Base-by-base conservation (phyloP, 805 yeast genomes). In the Candida michaelii region DNA sequence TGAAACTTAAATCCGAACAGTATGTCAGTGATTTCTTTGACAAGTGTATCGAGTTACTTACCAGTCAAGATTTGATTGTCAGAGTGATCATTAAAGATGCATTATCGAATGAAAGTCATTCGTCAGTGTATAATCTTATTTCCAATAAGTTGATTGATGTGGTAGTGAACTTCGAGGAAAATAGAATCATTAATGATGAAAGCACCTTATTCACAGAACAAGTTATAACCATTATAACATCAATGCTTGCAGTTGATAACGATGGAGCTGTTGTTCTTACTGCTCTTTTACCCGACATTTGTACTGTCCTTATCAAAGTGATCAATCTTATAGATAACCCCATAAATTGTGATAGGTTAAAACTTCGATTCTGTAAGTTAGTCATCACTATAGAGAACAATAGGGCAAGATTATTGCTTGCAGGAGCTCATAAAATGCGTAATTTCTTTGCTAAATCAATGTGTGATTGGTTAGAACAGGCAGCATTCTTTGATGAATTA, bases 21-120 rank as follows among this genome's bases (percentile, higher is more conserved):
- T 63, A 69, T 29, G 67, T 77, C 11, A 71, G 73, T 12, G 67
- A 62, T 16, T 81, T 81, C 45, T 70, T 79, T 35, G 73, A 66
- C 39, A 76, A 65, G 47, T 81, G 82, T 44, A 65, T 80, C 38
- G 58, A 60, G 4, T 62, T 79, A 55, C 59, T 82, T 29, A 67
- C 73, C 9, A 71, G 79, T 10, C 66, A 65, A 18, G 78, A 72
- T 53, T 63, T 76, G 44, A 73, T 78, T 4, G 71, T 82, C 0
- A 71, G 95, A 47, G 93, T 87, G 34, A 78, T 80, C 31, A 76
- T 87, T 2, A 79, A 83, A 46, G 95, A 87, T 49, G 80, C 87
- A 2, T 60, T 89, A 33, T 79, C 85, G 11, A 64, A 74, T 23
- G 90, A 84, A 44, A 60, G 82, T 35, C 82, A 85, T 62, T 79